Evolutionary conservation across 192 early-diverging fungal species (phyloP), one percentile per base, ranked within the genome.

Genomic region (Coemansia sp.): DNA sequence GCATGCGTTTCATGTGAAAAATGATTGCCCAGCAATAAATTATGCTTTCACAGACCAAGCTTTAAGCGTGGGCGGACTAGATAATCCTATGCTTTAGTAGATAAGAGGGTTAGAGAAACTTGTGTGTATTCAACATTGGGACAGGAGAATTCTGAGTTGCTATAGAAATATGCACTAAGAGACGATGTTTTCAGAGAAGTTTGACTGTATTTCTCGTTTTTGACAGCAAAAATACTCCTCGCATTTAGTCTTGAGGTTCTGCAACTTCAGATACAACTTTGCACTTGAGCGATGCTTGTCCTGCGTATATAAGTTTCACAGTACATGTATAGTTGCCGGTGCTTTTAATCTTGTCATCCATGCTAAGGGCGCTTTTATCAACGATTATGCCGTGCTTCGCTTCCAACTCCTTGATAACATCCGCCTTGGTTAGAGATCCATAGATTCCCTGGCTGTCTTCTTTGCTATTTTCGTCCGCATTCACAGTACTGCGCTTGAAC

Each of bases 311-410:
- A 52, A 82, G 79, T 62, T 82, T 82, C 16, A 73, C 71, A 21
- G 64, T 67, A 51, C 79, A 82, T 2, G 49, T 70, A 61, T 76
- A 82, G 57, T 82, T 71, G 54, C 79, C 79, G 1, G 67, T 64
- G 61, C 54, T 69, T 73, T 82, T 82, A 62, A 82, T 82, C 68
- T 82, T 82, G 51, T 82, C 79, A 45, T 82, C 68, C 74, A 82
- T 82, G 32, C 12, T 55, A 55, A 82, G 62, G 32, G 79, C 67
- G 3, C 72, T 70, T 62, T 73, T 72, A 48, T 82, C 79, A 15
- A 82, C 58, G 19, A 41, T 18, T 57, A 82, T 76, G 19, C 68
- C 74, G 42, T 76, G 73, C 46, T 40, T 62, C 13, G 72, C 73
- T 10, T 60, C 71, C 45, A 82, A 62, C 56, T 47, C 70, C 65